Conservation (phyloP, 73 alveolate genomes). For the Breviolum minutum region DNA sequence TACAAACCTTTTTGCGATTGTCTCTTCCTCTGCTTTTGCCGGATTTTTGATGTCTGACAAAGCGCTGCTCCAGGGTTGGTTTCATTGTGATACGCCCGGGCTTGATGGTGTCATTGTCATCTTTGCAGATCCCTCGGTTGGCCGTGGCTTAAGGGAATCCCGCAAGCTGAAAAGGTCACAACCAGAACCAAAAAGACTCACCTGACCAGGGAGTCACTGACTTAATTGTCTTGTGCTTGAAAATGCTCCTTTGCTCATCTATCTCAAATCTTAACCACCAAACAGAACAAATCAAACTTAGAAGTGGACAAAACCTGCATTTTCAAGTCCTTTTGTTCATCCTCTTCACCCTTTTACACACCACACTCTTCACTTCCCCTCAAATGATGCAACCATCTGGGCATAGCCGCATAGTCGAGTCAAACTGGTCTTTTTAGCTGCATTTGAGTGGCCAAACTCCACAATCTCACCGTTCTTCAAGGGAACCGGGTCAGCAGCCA, state of each 20-base stretch:
- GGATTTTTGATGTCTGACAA: neutral
- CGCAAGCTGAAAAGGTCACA: neutral
- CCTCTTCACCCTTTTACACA: neutral
- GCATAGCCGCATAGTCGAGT: neutral
- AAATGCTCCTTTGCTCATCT: too few relatives aligned
- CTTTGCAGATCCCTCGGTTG: constrained; percentile 58
- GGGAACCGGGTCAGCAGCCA: constrained; percentile 85
- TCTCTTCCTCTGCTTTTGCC: neutral
- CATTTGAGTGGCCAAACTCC: constrained; percentile 73
- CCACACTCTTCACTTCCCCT: neutral
- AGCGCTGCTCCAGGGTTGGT: constrained; percentile 79
- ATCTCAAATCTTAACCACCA: too few relatives aligned
- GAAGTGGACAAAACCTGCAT: too few relatives aligned
- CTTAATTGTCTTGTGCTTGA: too few relatives aligned
- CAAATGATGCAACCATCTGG: neutral
- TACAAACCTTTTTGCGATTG: neutral
- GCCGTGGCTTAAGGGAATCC: neutral
- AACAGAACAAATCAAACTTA: too few relatives aligned
- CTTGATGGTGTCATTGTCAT: constrained; percentile 88
- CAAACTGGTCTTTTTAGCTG: neutral
- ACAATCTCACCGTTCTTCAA: constrained; percentile 75
- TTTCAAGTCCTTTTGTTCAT: neutral
- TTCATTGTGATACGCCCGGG: constrained; percentile 95
- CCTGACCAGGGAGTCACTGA: too few relatives aligned
- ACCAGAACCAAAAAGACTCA: too few relatives aligned